These are phyloP conservation scores for Excoecaria cochinchinensis DNA, from an alignment of 345 rosid genomes.

Conservation along the genomic window DNA sequence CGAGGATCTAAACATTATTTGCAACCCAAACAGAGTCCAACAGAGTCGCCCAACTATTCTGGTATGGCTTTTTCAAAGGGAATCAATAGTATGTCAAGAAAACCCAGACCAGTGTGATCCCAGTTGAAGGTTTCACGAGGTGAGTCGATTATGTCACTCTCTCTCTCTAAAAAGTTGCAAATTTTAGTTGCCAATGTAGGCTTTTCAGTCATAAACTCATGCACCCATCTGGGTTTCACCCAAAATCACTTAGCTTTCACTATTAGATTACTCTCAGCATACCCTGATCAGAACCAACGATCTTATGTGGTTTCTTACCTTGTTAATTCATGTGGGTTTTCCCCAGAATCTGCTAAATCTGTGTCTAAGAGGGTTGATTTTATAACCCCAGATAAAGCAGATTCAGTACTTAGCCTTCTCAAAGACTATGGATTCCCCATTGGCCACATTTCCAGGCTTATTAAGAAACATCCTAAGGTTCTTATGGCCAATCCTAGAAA, in stretches of 20 bases:
- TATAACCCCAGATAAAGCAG: slow-evolving; percentile 1
- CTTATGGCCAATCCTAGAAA: neutral
- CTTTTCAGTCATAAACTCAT: neutral
- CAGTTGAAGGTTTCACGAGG: neutral
- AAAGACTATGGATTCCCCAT: neutral
- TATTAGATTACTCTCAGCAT: neutral
- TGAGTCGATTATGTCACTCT: neutral
- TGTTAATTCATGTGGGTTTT: slow-evolving; percentile 5
- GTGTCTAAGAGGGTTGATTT: neutral
- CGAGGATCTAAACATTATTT: too few relatives aligned
- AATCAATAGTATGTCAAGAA: too few relatives aligned
- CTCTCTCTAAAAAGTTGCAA: neutral
- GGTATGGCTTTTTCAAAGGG: too few relatives aligned
- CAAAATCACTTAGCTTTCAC: neutral
- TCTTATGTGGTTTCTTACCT: slow-evolving; percentile 14
- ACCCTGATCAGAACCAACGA: neutral
- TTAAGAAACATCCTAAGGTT: neutral
- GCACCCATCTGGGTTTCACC: neutral
- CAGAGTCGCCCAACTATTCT: too few relatives aligned
- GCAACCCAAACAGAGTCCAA: too few relatives aligned
- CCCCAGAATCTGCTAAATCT: slow-evolving; percentile 10
- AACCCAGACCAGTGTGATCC: neutral
- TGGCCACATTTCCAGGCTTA: slow-evolving; percentile 3
- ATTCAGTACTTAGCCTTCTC: neutral
- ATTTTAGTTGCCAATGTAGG: neutral